Evolutionary conservation across 176 grass and related monocot species (phyloP), one percentile per base, ranked within the genome.

Genomic region (Triticum dicoccoides): DNA sequence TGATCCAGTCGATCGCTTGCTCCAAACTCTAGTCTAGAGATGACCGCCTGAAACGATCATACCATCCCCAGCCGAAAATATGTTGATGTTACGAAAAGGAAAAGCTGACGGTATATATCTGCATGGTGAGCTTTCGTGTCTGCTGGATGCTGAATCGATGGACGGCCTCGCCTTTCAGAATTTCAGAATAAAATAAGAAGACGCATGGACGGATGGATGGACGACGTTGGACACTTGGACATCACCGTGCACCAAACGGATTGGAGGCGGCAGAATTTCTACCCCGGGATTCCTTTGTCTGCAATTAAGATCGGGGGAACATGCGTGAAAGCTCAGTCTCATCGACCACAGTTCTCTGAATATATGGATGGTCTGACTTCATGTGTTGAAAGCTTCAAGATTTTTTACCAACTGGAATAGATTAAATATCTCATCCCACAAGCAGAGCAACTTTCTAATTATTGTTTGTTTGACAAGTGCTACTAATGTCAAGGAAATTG

Each of bases 171-270:
- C 2, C 45, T 76, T 47, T 76, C 14, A 30, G 27, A 51, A 75
- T 17, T 17, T 11, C 42, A 54, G 51, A 56, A 56, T 58, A 76
- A 54, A 76, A 18, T 76, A 54, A 54, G 9, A 76, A 54, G 47
- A 21, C 25, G 76, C 32, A 72, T 70, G 15, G 61, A 72, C 17
- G 75, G 42, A 71, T 69, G 14, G 59, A 72, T 80, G 44, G 69
- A 27, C 13, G 85, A 32, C 79, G 62, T 78, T 72, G 79, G 88
- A 84, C 84, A 77, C 77, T 78, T 72, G 79, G 88, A 84, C 84
- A 77, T 81, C 69, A 80, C 69, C 37, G 74, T 68, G 76, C 21
- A 91, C 81, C 75, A 87, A 87, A 79, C 25, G 3, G 61, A 73
- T 38, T 51, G 45, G 47, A 63, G 56, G 61, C 84, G 76, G 18